Conservation (phyloP, 192 early-diverging fungal species). For the Mortierella hygrophila region DNA sequence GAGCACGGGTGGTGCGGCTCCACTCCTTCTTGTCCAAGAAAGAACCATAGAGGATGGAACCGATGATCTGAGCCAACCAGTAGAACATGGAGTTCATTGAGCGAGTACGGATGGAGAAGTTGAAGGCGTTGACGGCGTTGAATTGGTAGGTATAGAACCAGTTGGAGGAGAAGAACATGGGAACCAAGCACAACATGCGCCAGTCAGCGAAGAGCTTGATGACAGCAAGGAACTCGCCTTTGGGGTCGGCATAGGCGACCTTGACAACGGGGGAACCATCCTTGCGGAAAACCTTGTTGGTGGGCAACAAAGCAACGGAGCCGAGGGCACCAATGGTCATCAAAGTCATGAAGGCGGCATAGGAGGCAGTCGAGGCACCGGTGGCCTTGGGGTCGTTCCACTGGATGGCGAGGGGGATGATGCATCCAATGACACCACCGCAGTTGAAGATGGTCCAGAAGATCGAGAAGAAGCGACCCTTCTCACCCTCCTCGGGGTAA, state of each 20-base stretch:
- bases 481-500: conserved; percentile 83
- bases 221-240: conserved; percentile 63
- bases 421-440: conserved; percentile 83
- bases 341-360: conserved; percentile 79
- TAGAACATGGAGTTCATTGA: conserved; percentile 79
- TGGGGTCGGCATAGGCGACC: conserved; percentile 75
- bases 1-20: conserved; percentile 73
- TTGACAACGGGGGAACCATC: conserved; percentile 79
- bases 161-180: conserved; percentile 80
- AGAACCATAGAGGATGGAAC: conserved; percentile 68
- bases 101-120: conserved; percentile 76
- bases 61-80: conserved; percentile 86
- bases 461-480: conserved; percentile 83
- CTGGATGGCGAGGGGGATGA: conserved; percentile 78
- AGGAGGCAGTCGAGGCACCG: conserved; percentile 73
- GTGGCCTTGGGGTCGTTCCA: conserved; percentile 64
- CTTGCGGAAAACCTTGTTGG: conserved; percentile 69
- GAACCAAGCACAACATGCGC: conserved; percentile 74
- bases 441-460: conserved; percentile 91
- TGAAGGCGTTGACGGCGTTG: conserved; percentile 66
- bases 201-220: conserved; percentile 73
- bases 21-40: conserved; percentile 71
- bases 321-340: conserved; percentile 74
- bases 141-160: conserved; percentile 85
- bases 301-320: conserved; percentile 69